A percentile compares a stretch with the other conserved stretches of the same genome.
Conservation (phyloP, 441 rosid species). For the Erysimum cheiri region DNA sequence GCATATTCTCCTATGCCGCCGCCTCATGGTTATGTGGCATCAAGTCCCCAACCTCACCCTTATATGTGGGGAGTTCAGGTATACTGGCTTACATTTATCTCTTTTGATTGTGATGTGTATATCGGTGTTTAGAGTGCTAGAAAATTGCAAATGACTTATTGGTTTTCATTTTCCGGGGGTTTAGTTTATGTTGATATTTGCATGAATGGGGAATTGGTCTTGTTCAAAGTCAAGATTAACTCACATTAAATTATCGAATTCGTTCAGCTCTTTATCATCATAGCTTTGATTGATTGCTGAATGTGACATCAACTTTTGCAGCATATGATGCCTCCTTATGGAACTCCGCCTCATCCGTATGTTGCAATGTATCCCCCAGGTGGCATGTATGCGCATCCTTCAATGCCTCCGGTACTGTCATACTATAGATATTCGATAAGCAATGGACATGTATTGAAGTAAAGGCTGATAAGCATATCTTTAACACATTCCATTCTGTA, state of each 20-base stretch:
- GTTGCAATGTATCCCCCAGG: slow-evolving; percentile 99
- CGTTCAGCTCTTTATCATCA: slow-evolving; percentile 10
- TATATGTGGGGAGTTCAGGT: slow-evolving; percentile 99
- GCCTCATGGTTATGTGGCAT: slow-evolving; percentile 89
- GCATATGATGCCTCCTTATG: slow-evolving; percentile 98
- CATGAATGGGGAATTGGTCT: slow-evolving; percentile 10
- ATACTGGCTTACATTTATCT: slow-evolving; percentile 14
- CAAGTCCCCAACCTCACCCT: slow-evolving; percentile 96
- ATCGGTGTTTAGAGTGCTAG: slow-evolving; percentile 11
- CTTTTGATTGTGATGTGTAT: slow-evolving; percentile 3
- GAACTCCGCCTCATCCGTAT: slow-evolving; percentile 89
- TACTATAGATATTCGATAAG: slow-evolving; percentile 29
- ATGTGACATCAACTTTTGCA: slow-evolving; percentile 43
- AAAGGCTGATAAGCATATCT: slow-evolving; percentile 26
- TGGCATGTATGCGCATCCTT: slow-evolving; percentile 89
- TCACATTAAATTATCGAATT: too few species aligned
- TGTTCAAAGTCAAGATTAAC: slow-evolving; percentile 10
- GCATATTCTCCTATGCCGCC: slow-evolving; percentile 96
- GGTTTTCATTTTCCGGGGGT: slow-evolving; percentile 1
- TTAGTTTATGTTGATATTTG: slow-evolving; percentile 18
- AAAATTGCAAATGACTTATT: slow-evolving; percentile 9
- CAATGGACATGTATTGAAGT: neutral
- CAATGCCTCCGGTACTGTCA: slow-evolving; percentile 80
- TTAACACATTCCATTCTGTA: slow-evolving; percentile 32
- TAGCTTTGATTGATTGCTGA: slow-evolving; percentile 22